Percentiles rank a stretch among this genome's conserved stretches.
Evolutionary conservation across 805 yeast species (phyloP).

Genomic region (Yamadazyma sp.): DNA sequence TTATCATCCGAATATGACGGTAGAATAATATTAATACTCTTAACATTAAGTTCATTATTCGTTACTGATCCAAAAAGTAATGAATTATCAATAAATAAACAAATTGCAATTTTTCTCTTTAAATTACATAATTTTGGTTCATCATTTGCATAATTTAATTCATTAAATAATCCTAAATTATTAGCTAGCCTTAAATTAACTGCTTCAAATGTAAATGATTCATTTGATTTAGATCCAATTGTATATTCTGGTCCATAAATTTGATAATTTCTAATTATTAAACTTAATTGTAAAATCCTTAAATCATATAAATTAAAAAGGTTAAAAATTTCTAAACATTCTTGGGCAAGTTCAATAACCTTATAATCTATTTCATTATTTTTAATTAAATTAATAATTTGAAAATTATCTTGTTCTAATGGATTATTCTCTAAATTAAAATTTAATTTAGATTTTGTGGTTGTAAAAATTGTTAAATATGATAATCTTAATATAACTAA

Average conservation of each 20-base stretch:
- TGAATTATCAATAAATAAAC: slow-evolving; percentile 3
- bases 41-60: slow-evolving; percentile 1
- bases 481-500: slow-evolving; percentile 33
- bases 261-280: slow-evolving; percentile 50
- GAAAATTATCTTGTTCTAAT: too few relatives aligned
- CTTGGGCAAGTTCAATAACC: slow-evolving; percentile 28
- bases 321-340: slow-evolving; percentile 34
- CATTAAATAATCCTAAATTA: slow-evolving; percentile 10
- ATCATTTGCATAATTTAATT: slow-evolving; percentile 1
- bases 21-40: slow-evolving; percentile 3
- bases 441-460: neutral
- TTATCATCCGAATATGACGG: slow-evolving; percentile 7
- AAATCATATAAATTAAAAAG: slow-evolving; percentile 40
- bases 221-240: slow-evolving; percentile 3
- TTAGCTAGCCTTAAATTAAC: slow-evolving; percentile 5
- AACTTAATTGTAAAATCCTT: slow-evolving; percentile 51
- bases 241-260: slow-evolving; percentile 52
- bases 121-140: slow-evolving; percentile 4
- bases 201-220: slow-evolving; percentile 7
- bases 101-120: slow-evolving; percentile 9
- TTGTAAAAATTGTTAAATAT: slow-evolving; percentile 33
- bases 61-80: slow-evolving; percentile 8
- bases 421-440: too few relatives aligned
- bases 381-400: slow-evolving; percentile 12
- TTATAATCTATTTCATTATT: slow-evolving; percentile 26